Evolutionary conservation across 257 asterid genomes (phyloP), one percentile per base, ranked within the genome.

Genomic region (Lycium barbarum): DNA sequence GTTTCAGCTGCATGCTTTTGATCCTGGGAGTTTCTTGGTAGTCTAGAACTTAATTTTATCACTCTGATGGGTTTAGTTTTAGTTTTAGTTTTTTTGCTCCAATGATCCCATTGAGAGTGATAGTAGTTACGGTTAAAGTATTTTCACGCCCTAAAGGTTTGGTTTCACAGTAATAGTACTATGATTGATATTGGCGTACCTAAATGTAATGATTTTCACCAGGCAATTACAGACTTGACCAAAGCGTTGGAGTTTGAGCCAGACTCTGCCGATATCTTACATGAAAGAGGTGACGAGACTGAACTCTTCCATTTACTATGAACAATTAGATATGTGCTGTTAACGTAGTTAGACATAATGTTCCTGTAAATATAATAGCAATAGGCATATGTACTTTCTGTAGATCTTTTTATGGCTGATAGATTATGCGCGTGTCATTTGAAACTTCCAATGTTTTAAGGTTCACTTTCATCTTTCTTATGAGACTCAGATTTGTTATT

Each of bases 141-240:
- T 76, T 76, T 49, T 76, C 57, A 51, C 2, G 1, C 8, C 47
- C 43, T 74, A 74, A 74, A 74, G 18, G 61, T 51, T 76, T 26
- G 45, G 47, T 76, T 76, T 76, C 63, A 51, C 63, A 76, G 20
- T 26, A 76, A 51, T 26, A 76, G 47, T 76, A 26, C 22, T 76
- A 76, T 51, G 82, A 74, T 26, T 51, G 26, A 51, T 76, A 26
- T 51, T 76, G 65, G 47, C 53, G 82, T 76, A 76, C 53, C 65
- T 76, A 26, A 74, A 26, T 13, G 20, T 51, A 51, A 76, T 76
- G 63, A 53, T 84, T 86, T 74, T 82, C 73, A 83, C 83, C 95
- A 97, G 99, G 99, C 98, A 87, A 94, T 97, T 88, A 87, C 93
- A 47, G 99, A 97, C 91, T 88, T 97, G 94, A 94, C 98, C 33